Conservation (phyloP, 352 stramenopile species). For the Salisapilia sapeloensis region DNA sequence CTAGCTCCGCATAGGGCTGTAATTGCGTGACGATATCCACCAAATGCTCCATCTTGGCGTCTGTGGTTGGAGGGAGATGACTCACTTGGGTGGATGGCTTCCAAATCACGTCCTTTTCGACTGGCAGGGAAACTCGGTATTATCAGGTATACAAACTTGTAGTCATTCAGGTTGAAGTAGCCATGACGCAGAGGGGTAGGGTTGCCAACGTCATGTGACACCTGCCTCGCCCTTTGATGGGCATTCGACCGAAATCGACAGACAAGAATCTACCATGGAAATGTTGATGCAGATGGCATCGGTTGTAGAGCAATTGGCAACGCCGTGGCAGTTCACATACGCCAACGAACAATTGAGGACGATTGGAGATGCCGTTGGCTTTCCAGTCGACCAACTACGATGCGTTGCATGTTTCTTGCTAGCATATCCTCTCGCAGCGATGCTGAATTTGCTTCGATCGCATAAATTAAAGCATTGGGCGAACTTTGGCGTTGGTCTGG, state of each 20-base stretch:
- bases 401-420: conserved; percentile 83
- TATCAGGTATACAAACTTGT: conserved; percentile 1
- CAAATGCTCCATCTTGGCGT: conserved; percentile 16
- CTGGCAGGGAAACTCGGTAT: background rate
- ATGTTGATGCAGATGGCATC: conserved; percentile 3
- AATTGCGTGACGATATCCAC: conserved; percentile 14
- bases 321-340: conserved; percentile 26
- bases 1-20: conserved; percentile 31
- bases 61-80: background rate
- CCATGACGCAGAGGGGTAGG: too few species aligned
- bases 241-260: background rate
- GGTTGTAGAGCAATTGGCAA: conserved; percentile 11
- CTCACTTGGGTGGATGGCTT: conserved; percentile 1
- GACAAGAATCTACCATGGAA: conserved; percentile 1
- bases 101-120: background rate
- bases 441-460: conserved; percentile 77
- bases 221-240: too few species aligned
- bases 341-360: conserved; percentile 24
- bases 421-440: conserved; percentile 84
- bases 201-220: too few species aligned
- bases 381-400: conserved; percentile 44
- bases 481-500: conserved; percentile 83
- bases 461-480: conserved; percentile 81
- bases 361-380: conserved; percentile 12
- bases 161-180: conserved; percentile 1